Evolutionary conservation across 495 filamentous ascomycete species (phyloP).

Genomic region (Parathielavia appendiculata): DNA sequence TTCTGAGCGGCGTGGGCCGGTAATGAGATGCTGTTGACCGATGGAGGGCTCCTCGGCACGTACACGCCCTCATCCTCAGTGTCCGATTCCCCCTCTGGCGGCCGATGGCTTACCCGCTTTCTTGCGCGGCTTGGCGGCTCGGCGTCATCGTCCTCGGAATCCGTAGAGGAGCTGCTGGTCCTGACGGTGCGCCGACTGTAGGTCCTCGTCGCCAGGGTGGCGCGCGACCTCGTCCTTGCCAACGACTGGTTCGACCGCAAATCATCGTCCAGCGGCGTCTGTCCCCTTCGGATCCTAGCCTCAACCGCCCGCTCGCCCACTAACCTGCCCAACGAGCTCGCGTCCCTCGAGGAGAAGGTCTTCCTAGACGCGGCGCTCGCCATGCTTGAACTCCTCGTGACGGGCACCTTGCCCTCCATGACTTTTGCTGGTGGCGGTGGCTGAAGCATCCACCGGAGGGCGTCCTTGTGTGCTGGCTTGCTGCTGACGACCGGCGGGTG

Average conservation of each 20-base stretch:
- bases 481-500: constrained; percentile 82
- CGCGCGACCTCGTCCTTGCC: constrained; percentile 24
- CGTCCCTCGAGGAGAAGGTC: constrained; percentile 23
- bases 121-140: constrained; percentile 19
- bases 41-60: constrained; percentile 21
- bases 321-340: constrained; percentile 25
- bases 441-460: constrained; percentile 85
- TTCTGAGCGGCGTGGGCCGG: constrained; percentile 28
- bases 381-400: constrained; percentile 47
- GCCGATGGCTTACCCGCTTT: constrained; percentile 24
- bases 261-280: constrained; percentile 29
- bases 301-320: constrained; percentile 38
- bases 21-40: constrained; percentile 13
- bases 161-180: constrained; percentile 35
- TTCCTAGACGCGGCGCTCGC: constrained; percentile 31
- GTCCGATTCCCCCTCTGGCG: constrained; percentile 31
- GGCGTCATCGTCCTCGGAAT: constrained; percentile 34
- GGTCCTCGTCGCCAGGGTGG: constrained; percentile 27
- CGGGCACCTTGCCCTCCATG: constrained; percentile 74
- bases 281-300: constrained; percentile 36
- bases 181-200: constrained; percentile 30
- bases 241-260: constrained; percentile 21
- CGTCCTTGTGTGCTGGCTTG: constrained; percentile 58
- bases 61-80: constrained; percentile 24
- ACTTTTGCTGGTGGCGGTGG: constrained; percentile 77